phyloP scores from a whole-genome alignment of 2,329 filamentous ascomycete genomes.

The Pestalotiopsis sp. region DNA sequence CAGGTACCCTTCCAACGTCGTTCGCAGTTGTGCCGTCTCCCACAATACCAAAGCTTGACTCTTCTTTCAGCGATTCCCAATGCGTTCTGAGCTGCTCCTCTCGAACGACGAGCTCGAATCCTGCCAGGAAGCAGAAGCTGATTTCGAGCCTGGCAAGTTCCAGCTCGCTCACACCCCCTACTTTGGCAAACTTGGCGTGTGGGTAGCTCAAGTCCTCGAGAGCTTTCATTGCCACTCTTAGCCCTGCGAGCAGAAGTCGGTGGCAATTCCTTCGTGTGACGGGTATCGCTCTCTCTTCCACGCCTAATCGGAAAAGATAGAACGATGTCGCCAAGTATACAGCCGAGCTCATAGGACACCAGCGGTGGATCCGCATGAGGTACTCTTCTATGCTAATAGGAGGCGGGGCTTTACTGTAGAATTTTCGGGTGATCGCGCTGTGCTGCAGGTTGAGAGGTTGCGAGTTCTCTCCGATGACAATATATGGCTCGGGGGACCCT shows the following conservation, averaged over 20 bases:
- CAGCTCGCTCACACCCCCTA: conserved; percentile 81
- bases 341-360: conserved; percentile 90
- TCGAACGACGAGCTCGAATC: conserved; percentile 76
- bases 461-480: conserved; percentile 68
- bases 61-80: conserved; percentile 61
- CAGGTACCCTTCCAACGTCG: conserved; percentile 14
- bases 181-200: conserved; percentile 80
- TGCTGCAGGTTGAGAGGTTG: conserved; percentile 79
- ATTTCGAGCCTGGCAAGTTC: conserved; percentile 88
- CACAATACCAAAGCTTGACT: conserved; percentile 9
- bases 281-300: conserved; percentile 75
- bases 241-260: conserved; percentile 78
- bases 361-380: conserved; percentile 81
- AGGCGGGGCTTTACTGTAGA: conserved; percentile 87
- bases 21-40: not conserved
- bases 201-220: conserved; percentile 91
- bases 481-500: conserved; percentile 50
- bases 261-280: conserved; percentile 87
- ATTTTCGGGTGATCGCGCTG: conserved; percentile 85
- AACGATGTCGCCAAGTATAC: conserved; percentile 89
- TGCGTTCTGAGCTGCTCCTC: conserved; percentile 63
- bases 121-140: conserved; percentile 83
- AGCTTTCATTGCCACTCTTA: conserved; percentile 90
- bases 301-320: conserved; percentile 83
- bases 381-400: conserved; percentile 85